Evolutionary conservation across 257 asterid genomes (phyloP).

Genomic region (Lycium ferocissimum): DNA sequence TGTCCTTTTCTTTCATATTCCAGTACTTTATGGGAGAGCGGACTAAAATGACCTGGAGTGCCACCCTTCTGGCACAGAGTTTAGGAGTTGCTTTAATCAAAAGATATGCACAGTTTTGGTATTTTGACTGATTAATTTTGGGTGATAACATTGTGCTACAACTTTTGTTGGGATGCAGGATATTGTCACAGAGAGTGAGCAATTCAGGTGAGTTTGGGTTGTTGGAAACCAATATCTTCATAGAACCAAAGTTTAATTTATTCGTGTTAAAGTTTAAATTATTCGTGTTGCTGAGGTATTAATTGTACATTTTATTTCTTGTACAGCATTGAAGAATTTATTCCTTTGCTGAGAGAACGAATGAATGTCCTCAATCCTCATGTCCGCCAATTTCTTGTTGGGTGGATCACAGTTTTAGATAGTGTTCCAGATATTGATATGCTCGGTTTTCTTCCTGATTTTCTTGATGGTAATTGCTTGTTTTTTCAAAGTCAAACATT

Average conservation of each 20-base stretch:
- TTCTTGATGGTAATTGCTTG: conserved; percentile 82
- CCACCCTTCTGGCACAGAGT: not conserved
- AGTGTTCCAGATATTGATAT: conserved; percentile 99
- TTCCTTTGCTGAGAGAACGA: conserved; percentile 92
- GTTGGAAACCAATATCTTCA: conserved; percentile 14
- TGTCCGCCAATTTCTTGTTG: conserved; percentile 98
- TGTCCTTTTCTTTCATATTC: conserved; percentile 13
- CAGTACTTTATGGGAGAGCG: conserved; percentile 12
- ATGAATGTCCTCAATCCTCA: conserved; percentile 97
- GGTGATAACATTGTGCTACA: conserved; percentile 24
- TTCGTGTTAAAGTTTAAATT: not conserved
- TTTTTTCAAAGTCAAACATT: conserved; percentile 32
- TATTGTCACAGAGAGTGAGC: conserved; percentile 98
- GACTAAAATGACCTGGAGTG: no score
- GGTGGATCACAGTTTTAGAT: conserved; percentile 99
- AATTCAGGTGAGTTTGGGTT: conserved; percentile 72
- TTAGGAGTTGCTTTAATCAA: not conserved
- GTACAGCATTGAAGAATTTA: conserved; percentile 96
- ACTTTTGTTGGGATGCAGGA: conserved; percentile 65
- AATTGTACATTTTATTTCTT: conserved; percentile 29
- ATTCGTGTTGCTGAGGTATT: no score
- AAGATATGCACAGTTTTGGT: not conserved
- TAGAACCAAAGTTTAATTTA: not conserved
- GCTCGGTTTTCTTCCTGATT: conserved; percentile 99
- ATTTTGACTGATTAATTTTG: conserved; percentile 8